Percentiles rank a stretch among this genome's conserved stretches.
These are phyloP conservation scores for Zostera marina DNA, from an alignment of 116 monocot species.

Conservation along the genomic window DNA sequence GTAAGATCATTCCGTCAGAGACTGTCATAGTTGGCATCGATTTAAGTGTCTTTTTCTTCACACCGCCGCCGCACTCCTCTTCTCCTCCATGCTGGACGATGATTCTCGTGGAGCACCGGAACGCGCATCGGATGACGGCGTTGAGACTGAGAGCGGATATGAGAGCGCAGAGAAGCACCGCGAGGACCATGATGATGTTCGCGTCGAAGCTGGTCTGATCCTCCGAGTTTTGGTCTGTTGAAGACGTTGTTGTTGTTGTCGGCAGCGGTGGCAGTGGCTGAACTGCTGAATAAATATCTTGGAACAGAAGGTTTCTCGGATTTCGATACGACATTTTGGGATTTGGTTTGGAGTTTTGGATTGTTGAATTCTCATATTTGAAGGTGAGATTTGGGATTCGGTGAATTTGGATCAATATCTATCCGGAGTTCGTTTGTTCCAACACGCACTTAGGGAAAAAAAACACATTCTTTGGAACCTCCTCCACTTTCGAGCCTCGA, in stretches of 20 bases:
- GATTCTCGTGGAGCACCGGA: slow-evolving; percentile 26
- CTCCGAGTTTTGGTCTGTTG: neutral
- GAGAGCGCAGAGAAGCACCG: slow-evolving; percentile 48
- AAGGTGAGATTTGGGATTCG: too few relatives aligned
- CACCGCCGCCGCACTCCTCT: slow-evolving; percentile 13
- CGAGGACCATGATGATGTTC: slow-evolving; percentile 54
- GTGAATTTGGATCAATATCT: too few relatives aligned
- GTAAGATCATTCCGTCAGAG: slow-evolving; percentile 20
- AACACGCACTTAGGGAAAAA: too few relatives aligned
- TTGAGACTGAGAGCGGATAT: slow-evolving; percentile 48
- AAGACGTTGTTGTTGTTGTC: neutral
- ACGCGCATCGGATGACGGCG: slow-evolving; percentile 44
- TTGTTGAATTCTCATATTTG: too few relatives aligned
- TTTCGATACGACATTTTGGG: neutral
- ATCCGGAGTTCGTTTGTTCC: too few relatives aligned
- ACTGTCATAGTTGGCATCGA: slow-evolving; percentile 21
- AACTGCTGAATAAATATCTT: neutral
- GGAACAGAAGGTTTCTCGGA: slow-evolving; percentile 8
- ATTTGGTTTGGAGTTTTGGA: neutral
- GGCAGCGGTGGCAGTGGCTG: neutral
- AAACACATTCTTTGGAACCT: too few relatives aligned
- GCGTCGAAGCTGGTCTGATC: slow-evolving; percentile 21
- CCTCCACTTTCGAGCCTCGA: too few relatives aligned
- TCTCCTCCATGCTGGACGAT: neutral
- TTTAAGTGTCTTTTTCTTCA: slow-evolving; percentile 27